Conservation (phyloP, 1,139 yeast species). For the Blastobotrys elegans region DNA sequence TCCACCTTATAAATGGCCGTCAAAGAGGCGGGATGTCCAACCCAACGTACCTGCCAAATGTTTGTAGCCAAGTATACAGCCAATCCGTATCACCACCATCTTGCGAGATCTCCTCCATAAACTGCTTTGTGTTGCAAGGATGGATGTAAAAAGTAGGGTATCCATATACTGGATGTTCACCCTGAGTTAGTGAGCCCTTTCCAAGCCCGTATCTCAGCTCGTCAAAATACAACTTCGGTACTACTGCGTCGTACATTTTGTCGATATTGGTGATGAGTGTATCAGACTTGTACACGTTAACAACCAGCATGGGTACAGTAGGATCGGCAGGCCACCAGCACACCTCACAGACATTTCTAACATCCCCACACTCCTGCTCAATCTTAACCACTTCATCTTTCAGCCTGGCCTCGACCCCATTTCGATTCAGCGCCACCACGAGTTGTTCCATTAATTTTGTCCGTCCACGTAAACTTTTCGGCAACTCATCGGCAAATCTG, state of each 20-base stretch:
- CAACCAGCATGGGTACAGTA: constrained; percentile 31
- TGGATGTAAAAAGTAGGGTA: constrained; percentile 35
- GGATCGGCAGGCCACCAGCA: constrained; percentile 31
- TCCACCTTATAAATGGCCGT: too few species aligned
- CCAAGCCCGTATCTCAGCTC: background rate
- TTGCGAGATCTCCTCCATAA: constrained; percentile 14
- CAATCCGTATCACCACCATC: background rate
- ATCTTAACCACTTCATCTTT: constrained; percentile 1
- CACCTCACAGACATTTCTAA: constrained; percentile 21
- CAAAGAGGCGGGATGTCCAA: too few species aligned
- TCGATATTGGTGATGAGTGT: too few species aligned
- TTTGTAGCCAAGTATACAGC: constrained; percentile 26
- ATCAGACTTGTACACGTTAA: constrained; percentile 22
- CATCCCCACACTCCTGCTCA: constrained; percentile 9
- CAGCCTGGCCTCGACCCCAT: background rate
- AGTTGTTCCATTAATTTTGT: constrained; percentile 3
- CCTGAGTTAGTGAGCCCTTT: constrained; percentile 26
- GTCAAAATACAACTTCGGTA: constrained; percentile 14
- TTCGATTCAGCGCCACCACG: background rate
- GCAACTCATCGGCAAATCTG: background rate
- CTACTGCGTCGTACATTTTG: too few species aligned
- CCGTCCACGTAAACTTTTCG: background rate
- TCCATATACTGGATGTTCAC: constrained; percentile 34
- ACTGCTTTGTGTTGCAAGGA: constrained; percentile 36
- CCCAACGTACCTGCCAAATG: constrained; percentile 25